These are phyloP conservation scores for Schwanniomyces vanrijiae DNA, from an alignment of 805 yeast species.

Conservation along the genomic window DNA sequence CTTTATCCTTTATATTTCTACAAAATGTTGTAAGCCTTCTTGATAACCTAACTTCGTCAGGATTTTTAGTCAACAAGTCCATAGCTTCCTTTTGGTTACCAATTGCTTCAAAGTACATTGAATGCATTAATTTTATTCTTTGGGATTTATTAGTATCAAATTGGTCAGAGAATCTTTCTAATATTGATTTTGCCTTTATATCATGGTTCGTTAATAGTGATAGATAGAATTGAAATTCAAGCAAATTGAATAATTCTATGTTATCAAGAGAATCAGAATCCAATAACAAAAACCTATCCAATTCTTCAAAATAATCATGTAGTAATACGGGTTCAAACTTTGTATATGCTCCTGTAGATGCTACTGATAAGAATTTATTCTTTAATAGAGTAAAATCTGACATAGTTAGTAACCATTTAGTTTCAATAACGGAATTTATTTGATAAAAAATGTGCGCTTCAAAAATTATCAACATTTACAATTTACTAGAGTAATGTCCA, in stretches of 20 bases:
- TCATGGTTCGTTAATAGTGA: slow-evolving; percentile 62
- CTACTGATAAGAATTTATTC: slow-evolving; percentile 50
- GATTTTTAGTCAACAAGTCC: slow-evolving; percentile 23
- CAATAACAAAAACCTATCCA: slow-evolving; percentile 32
- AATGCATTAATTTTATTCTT: slow-evolving; percentile 53
- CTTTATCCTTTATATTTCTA: slow-evolving; percentile 15
- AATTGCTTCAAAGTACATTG: slow-evolving; percentile 57
- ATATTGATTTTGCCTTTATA: slow-evolving; percentile 63
- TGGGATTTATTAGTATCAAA: slow-evolving; percentile 54
- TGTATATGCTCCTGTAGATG: slow-evolving; percentile 51
- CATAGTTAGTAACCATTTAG: slow-evolving; percentile 2
- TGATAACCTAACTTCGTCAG: slow-evolving; percentile 37
- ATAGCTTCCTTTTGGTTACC: slow-evolving; percentile 34
- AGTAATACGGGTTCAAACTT: slow-evolving; percentile 47
- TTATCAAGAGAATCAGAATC: slow-evolving; percentile 36
- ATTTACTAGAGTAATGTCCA: slow-evolving; percentile 10
- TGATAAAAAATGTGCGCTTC: slow-evolving; percentile 4
- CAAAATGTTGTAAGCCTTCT: slow-evolving; percentile 38
- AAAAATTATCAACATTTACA: not conserved
- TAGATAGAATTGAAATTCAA: slow-evolving; percentile 73
- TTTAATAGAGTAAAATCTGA: slow-evolving; percentile 20
- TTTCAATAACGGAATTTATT: not conserved
- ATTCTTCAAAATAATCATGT: slow-evolving; percentile 37
- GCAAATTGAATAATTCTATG: slow-evolving; percentile 52
- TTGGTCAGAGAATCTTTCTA: slow-evolving; percentile 66